Evolutionary conservation across 306 rosid species (phyloP), one percentile per base, ranked within the genome.

Genomic region (Trichosanthes cucumerina): DNA sequence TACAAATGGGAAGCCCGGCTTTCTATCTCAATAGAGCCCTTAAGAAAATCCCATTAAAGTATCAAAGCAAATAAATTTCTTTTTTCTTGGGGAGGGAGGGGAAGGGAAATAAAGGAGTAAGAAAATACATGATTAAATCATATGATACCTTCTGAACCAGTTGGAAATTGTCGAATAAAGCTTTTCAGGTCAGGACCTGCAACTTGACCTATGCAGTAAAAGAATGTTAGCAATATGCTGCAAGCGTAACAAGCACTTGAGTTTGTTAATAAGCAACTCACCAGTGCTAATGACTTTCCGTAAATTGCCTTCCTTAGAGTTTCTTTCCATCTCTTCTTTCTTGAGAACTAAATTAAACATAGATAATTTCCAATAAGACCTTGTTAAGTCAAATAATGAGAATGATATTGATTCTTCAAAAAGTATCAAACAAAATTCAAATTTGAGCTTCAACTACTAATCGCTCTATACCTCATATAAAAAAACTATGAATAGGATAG

Each of bases 251-350:
- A 60, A 38, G 77, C 49, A 78, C 75, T 52, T 78, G 56, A 31
- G 80, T 57, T 75, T 41, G 23, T 63, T 24, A 41, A 34, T 38
- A 58, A 64, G 72, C 78, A 81, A 79, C 88, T 87, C 58, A 95
- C 96, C 99, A 14, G 86, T 73, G 82, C 49, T 86, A 41, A 59
- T 36, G 74, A 83, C 83, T 87, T 89, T 88, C 56, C 78, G 84
- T 34, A 62, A 77, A 79, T 69, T 84, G 71, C 92, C 91, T 83
- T 87, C 93, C 87, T 79, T 89, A 65, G 92, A 89, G 59, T 76
- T 91, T 82, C 84, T 85, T 84, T 89, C 97, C 90, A 89, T 92
- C 75, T 91, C 99, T 86, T 95, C 96, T 88, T 87, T 95, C 93
- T 89, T 92, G 76, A 92, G 89, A 86, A 86, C 98, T 95, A 82